Conservation (phyloP, 2,329 filamentous ascomycete species). For the Chrysosporium keratinophilum region DNA sequence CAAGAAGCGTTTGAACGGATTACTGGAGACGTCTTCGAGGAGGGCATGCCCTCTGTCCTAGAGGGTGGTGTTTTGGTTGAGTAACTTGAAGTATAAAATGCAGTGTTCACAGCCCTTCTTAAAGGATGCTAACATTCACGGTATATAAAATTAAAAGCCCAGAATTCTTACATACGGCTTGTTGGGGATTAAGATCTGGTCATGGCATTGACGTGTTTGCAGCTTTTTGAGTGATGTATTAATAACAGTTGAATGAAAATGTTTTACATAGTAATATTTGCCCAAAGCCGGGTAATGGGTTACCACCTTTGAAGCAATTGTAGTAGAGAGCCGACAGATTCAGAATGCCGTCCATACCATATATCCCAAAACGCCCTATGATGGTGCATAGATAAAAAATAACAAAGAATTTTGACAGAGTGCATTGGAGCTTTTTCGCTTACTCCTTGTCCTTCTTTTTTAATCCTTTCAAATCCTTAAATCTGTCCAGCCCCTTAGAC, state of each 20-base stretch:
- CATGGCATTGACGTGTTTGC: neutral
- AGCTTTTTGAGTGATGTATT: neutral
- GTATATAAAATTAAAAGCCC: neutral
- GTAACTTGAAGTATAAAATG: neutral
- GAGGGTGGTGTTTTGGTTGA: neutral
- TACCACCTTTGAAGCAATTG: neutral
- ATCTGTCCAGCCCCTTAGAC: conserved; percentile 18
- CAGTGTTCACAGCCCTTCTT: neutral
- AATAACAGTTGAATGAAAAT: too few relatives aligned
- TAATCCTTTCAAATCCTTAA: conserved; percentile 30
- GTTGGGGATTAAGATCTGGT: neutral
- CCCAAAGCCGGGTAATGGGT: too few relatives aligned
- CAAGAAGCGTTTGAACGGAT: conserved; percentile 62
- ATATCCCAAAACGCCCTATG: neutral
- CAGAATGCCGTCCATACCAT: neutral
- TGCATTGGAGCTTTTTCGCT: neutral
- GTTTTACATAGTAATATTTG: too few relatives aligned
- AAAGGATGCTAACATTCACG: neutral
- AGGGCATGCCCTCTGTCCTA: conserved; percentile 2
- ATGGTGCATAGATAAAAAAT: neutral
- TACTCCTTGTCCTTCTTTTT: conserved; percentile 22
- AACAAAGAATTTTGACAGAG: too few relatives aligned
- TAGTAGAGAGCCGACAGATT: neutral
- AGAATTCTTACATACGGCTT: neutral
- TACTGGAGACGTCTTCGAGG: conserved; percentile 41